These are phyloP conservation scores for Colletotrichum eleusines DNA, from an alignment of 2,329 filamentous ascomycete species.

Conservation along the genomic window DNA sequence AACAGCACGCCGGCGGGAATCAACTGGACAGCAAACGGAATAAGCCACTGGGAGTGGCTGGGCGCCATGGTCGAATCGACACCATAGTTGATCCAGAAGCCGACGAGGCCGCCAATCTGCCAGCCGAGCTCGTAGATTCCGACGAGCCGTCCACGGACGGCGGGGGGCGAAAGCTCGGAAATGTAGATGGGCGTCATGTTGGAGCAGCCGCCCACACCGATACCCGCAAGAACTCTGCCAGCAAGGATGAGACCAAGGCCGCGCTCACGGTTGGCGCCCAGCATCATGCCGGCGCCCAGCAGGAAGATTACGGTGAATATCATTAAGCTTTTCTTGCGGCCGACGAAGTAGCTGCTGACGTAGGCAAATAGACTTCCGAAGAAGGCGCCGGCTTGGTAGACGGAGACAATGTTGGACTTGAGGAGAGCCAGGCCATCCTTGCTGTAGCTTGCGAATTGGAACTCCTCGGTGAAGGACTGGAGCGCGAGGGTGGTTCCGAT, in stretches of 20 bases:
- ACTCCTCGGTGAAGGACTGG: constrained; percentile 76
- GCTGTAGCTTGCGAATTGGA: constrained; percentile 68
- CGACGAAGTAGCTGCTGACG: constrained; percentile 73
- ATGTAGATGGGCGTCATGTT: constrained; percentile 75
- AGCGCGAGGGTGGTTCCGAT: constrained; percentile 82
- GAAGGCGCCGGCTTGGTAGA: constrained; percentile 87
- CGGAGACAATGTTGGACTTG: constrained; percentile 81
- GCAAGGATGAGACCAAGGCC: constrained; percentile 74
- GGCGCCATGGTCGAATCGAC: constrained; percentile 63
- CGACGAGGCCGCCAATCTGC: constrained; percentile 71
- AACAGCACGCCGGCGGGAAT: constrained; percentile 75
- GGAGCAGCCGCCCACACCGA: constrained; percentile 73
- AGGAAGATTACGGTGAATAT: constrained; percentile 74
- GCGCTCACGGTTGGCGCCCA: constrained; percentile 71
- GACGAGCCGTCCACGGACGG: constrained; percentile 73
- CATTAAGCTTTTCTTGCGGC: constrained; percentile 73
- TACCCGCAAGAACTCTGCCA: constrained; percentile 72
- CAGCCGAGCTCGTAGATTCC: constrained; percentile 76
- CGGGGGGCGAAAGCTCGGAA: constrained; percentile 70
- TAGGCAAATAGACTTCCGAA: constrained; percentile 82
- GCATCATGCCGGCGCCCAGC: constrained; percentile 78
- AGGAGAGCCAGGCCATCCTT: constrained; percentile 65
- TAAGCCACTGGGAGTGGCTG: constrained; percentile 69
- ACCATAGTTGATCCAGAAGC: constrained; percentile 75
- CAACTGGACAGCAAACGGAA: constrained; percentile 75